Evolutionary conservation across 352 stramenopile genomes (phyloP).

Genomic region (Pythium coloratum): DNA sequence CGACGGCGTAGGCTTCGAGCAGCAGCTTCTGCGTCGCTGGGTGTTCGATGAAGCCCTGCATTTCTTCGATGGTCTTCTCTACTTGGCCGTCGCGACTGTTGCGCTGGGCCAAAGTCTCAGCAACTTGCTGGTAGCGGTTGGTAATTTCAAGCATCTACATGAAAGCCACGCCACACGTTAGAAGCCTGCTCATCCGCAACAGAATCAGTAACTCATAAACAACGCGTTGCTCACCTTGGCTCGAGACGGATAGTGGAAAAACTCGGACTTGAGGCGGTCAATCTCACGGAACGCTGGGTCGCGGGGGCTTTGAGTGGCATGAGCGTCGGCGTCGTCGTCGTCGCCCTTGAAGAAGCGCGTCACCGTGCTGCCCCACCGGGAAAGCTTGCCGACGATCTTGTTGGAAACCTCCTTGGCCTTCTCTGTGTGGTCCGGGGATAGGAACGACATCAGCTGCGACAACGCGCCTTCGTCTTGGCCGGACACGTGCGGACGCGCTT

Average conservation of each 20-base stretch:
- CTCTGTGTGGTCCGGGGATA: slow-evolving; percentile 68
- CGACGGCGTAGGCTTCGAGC: slow-evolving; percentile 55
- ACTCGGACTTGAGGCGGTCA: slow-evolving; percentile 54
- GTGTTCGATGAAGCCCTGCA: slow-evolving; percentile 79
- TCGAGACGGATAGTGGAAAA: slow-evolving; percentile 73
- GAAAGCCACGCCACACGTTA: neutral
- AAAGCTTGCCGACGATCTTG: slow-evolving; percentile 76
- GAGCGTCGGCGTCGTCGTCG: slow-evolving; percentile 38
- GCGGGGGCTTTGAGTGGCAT: neutral
- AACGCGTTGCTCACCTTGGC: slow-evolving; percentile 34
- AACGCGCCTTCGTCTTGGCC: slow-evolving; percentile 28
- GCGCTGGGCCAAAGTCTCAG: slow-evolving; percentile 62
- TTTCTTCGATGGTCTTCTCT: slow-evolving; percentile 67
- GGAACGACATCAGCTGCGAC: slow-evolving; percentile 61
- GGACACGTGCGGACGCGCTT: slow-evolving; percentile 10
- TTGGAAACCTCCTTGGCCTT: slow-evolving; percentile 82
- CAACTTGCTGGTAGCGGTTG: slow-evolving; percentile 66
- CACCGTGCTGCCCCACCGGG: slow-evolving; percentile 62
- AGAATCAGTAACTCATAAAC: neutral
- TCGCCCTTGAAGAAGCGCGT: slow-evolving; percentile 65
- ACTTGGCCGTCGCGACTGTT: slow-evolving; percentile 66
- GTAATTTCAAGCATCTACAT: slow-evolving; percentile 77
- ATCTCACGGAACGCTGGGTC: slow-evolving; percentile 45
- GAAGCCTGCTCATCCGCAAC: neutral
- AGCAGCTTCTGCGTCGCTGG: slow-evolving; percentile 64